Evolutionary conservation across 208 protist species (phyloP).

Genomic region (Wallacemonas sp.): DNA sequence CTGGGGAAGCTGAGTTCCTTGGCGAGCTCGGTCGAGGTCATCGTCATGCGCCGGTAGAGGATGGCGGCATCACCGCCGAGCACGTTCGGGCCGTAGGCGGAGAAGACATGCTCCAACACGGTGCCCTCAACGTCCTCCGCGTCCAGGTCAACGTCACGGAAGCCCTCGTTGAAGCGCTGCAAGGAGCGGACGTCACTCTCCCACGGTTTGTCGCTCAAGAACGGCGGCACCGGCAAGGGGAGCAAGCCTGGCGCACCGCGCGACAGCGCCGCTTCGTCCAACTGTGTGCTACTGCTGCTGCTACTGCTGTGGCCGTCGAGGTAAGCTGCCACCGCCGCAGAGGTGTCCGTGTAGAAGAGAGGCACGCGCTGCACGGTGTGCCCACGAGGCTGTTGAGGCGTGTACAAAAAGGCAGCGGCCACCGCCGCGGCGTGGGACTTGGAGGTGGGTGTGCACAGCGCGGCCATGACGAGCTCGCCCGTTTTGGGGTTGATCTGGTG

Average conservation of each 20-base stretch:
- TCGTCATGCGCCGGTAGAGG: slow-evolving; percentile 13
- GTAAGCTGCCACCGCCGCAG: not conserved
- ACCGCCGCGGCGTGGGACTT: not conserved
- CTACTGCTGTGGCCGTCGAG: no score
- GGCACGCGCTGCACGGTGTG: slow-evolving; percentile 2
- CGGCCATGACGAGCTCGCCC: not conserved
- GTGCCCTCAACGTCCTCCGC: slow-evolving; percentile 38
- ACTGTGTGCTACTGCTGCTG: no score
- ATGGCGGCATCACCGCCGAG: not conserved
- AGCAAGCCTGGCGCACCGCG: no score
- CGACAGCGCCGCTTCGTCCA: no score
- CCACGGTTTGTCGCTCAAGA: no score
- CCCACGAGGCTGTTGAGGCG: not conserved
- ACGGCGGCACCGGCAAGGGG: no score
- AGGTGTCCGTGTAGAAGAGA: not conserved
- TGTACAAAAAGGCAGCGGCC: slow-evolving; percentile 6
- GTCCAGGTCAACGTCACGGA: slow-evolving; percentile 29
- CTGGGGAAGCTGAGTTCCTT: slow-evolving; percentile 12
- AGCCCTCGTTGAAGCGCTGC: not conserved
- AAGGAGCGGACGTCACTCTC: not conserved
- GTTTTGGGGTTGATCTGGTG: not conserved
- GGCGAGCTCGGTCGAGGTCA: slow-evolving; percentile 10
- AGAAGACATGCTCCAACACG: slow-evolving; percentile 27
- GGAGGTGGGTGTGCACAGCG: not conserved
- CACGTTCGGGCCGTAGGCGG: slow-evolving; percentile 22